phyloP scores from a whole-genome alignment of 2,329 filamentous ascomycete genomes.

The Neofusicoccum sp. region DNA sequence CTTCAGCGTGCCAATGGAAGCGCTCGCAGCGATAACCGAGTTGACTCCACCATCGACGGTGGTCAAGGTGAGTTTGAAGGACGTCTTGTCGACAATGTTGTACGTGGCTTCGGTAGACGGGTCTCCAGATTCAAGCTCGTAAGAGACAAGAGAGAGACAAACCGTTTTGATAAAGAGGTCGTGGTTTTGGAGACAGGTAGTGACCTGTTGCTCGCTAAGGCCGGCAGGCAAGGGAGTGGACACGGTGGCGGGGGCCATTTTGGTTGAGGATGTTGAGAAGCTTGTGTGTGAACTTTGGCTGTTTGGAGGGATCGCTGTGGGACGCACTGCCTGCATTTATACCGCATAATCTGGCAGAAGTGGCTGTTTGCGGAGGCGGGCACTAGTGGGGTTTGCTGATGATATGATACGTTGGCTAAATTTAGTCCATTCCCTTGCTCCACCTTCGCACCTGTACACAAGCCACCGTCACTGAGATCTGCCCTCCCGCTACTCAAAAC shows the following conservation, averaged over 20 bases:
- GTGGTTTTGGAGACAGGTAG: neutral
- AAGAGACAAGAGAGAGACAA: neutral
- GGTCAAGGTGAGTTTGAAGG: neutral
- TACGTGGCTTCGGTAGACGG: neutral
- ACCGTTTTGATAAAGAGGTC: neutral
- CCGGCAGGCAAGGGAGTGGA: neutral
- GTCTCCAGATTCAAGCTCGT: neutral
- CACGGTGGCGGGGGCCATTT: neutral
- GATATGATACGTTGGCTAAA: too few species aligned
- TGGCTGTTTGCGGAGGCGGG: too few species aligned
- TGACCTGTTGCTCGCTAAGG: neutral
- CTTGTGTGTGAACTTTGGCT: neutral
- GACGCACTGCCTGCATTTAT: too few species aligned
- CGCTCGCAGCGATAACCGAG: neutral
- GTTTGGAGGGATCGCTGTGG: neutral
- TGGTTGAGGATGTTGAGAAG: neutral
- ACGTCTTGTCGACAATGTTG: neutral
- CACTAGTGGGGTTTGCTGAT: too few species aligned
- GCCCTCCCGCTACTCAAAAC: too few species aligned
- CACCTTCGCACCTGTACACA: too few species aligned
- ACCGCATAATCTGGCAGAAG: too few species aligned
- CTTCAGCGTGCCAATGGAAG: neutral
- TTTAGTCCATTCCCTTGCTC: too few species aligned
- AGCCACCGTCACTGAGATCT: too few species aligned
- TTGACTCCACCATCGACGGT: neutral